Evolutionary conservation across 2,329 filamentous ascomycete genomes (phyloP), one percentile per base, ranked within the genome.

Genomic region (Aspergillus sclerotialis): DNA sequence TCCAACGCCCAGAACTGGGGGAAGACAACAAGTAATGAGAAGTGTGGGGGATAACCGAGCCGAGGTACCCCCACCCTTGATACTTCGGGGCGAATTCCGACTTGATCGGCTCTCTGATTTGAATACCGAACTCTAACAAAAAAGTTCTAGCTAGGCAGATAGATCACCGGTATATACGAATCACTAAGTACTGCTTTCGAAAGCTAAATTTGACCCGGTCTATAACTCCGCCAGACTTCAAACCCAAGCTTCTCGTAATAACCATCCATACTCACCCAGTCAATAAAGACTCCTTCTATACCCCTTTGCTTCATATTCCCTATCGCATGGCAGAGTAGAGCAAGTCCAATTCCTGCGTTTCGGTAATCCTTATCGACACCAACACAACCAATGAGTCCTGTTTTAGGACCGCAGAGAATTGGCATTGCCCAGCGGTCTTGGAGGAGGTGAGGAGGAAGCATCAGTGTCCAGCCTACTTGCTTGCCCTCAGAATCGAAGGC

Each of bases 231-330:
- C 52, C 53, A 63, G 4, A 53, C 48, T 37, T 57, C 34, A 41
- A 65, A 68, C 1, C 65, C 65, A 26, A 67, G 39, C 32, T 58
- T 55, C 45, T 68, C 67, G 49, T 69, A 69, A 47, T 61, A 68
- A 11, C 64, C 65, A 11, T 61, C 50, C 26, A 66, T 46, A 14
- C 52, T 55, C 26, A 65, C 63, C 56, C 59, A 67, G 36, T 70
- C 65, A 30, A 70, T 57, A 45, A 65, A 67, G 2, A 67, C 59
- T 1, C 61, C 61, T 21, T 67, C 56, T 2, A 65, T 42, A 1
- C 60, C 64, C 23, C 65, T 45, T 25, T 55, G 34, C 39, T 54
- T 62, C 63, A 70, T 61, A 44, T 67, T 46, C 44, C 67, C 52
- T 17, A 68, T 54, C 12, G 67, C 65, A 42, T 63, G 57, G 11